phyloP scores from a whole-genome alignment of 164 flowering plant species.

The Akebia trifoliata region DNA sequence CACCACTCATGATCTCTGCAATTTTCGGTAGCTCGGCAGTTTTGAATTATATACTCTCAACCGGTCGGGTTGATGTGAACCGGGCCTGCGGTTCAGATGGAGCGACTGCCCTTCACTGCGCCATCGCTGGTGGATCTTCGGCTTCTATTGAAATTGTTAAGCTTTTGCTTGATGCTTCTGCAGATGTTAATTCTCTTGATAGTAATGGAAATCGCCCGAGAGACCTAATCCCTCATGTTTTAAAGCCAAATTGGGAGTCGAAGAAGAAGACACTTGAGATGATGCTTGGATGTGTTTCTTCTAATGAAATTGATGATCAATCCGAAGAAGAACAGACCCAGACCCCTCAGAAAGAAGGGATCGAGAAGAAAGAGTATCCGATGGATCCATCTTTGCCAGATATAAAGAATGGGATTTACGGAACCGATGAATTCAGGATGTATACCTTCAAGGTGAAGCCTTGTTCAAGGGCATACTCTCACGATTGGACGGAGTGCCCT shows the following conservation, averaged over 20 bases:
- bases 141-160: slow-evolving; percentile 43
- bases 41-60: slow-evolving; percentile 44
- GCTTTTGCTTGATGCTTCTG: slow-evolving; percentile 58
- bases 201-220: slow-evolving; percentile 48
- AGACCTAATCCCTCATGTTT: slow-evolving; percentile 35
- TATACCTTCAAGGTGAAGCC: slow-evolving; percentile 89
- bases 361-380: slow-evolving; percentile 76
- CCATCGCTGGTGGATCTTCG: slow-evolving; percentile 70
- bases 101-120: slow-evolving; percentile 90
- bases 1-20: slow-evolving; percentile 81
- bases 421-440: slow-evolving; percentile 92
- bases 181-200: slow-evolving; percentile 42
- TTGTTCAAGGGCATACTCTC: slow-evolving; percentile 89
- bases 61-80: slow-evolving; percentile 52
- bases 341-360: slow-evolving; percentile 26
- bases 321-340: slow-evolving; percentile 19
- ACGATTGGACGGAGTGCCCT: slow-evolving; percentile 98
- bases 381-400: slow-evolving; percentile 70
- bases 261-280: slow-evolving; percentile 36
- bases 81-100: slow-evolving; percentile 59
- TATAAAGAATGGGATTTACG: slow-evolving; percentile 72
- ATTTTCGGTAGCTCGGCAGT: slow-evolving; percentile 63
- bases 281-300: slow-evolving; percentile 28
- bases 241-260: slow-evolving; percentile 23
- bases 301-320: slow-evolving; percentile 8